Evolutionary conservation across 768 basidiomycete genomes (phyloP), one percentile per base, ranked within the genome.

Genomic region (Mycena vitilis): DNA sequence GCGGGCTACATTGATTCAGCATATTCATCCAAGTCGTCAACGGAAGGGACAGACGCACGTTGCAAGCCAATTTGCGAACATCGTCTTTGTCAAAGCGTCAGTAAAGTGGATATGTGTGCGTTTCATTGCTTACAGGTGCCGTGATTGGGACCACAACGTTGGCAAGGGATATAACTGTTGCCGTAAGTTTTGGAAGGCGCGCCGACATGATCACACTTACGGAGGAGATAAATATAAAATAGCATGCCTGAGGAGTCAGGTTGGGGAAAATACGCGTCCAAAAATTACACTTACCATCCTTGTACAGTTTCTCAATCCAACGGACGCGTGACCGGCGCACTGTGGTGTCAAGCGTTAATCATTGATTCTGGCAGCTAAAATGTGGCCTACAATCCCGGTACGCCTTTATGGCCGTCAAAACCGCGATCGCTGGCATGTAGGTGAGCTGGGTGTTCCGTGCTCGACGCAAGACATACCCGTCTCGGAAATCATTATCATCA

Each of bases 31-130:
- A 30, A 45, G 34, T 2, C 16, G 45, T 18, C n/a, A 36, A n/a
- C 25, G 7, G 18, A n/a, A 25, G 23, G 53, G 25, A 8, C 23
- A 30, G 13, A 75, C 80, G 34, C 66, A 83, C 82, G 82, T 81
- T 59, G 80, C 80, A 30, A 84, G 77, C 83, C 83, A 84, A 56
- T 82, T 84, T 36, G 80, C 80, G 53, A 81, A 79, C 42, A 75
- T 73, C 0, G 75, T 52, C 81, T 83, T 25, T 40, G 57, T 30
- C 13, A 44, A 1, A 30, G 20, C 15, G 23, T 48, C 3, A 37
- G 13, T 40, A 36, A 44, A 6, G 20, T 13, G 40, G 11, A 44
- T 23, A 36, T 58, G 23, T 12, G 48, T n/a, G 20, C 20, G 30
- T 23, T 48, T 49, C 30, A 5, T 16, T 40, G 63, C 80, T 71